Evolutionary conservation across 176 grass and related monocot species (phyloP), one percentile per base, ranked within the genome.

Genomic region (Dactylis glomerata): DNA sequence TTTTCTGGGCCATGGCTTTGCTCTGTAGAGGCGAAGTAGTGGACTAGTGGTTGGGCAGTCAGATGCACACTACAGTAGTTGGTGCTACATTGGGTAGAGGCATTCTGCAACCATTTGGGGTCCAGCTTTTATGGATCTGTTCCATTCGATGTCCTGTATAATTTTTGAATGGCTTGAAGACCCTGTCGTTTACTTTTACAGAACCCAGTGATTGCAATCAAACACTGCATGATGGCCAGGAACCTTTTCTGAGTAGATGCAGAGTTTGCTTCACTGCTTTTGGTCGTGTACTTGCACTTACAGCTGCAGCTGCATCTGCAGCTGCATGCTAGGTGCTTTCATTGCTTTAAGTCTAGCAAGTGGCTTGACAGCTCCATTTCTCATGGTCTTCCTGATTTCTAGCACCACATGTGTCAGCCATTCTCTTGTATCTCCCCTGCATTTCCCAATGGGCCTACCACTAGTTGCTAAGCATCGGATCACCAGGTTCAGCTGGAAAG

Each of bases 1-100:
- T 49, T 89, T 68, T 41, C 45, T 63, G 70, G 78, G 56, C 67
- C 76, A 85, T 69, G 31, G 20, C 61, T 84, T 84, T 59, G 68
- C 45, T 75, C 10, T 11, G 17, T 52, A 70, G 31, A 76, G 68
- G 47, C 57, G 81, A 58, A 38, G 64, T 50, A 49, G 58, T 47
- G 40, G 51, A 33, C 32, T 82, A 54, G 32, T 71, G 50, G 72
- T 30, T 86, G 62, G 4, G 8, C 49, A 68, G 68, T 76, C 69
- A 81, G 50, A 84, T 76, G 80, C 10, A 15, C 28, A 8, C 38
- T 77, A 70, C 77, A 70, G 31, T 85, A 28, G 4, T 19, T 46
- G 61, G 26, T 85, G 61, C 61, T 56, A 20, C 68, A 81, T 40
- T 85, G 77, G 77, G 77, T 24, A 31, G 68, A 69, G 77, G n/a